phyloP scores from a whole-genome alignment of 352 stramenopile genomes.

The Phytophthora litchii region DNA sequence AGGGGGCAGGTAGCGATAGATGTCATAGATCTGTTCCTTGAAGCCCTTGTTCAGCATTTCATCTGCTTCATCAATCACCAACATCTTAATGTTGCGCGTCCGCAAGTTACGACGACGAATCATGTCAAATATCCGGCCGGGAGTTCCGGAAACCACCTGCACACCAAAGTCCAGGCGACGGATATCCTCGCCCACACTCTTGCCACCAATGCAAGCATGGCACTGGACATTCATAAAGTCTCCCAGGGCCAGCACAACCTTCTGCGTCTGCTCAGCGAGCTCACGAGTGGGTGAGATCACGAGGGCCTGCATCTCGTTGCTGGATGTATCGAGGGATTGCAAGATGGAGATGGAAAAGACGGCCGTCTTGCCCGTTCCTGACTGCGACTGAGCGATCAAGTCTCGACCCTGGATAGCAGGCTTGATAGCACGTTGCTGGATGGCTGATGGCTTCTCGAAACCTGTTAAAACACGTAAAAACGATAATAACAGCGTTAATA shows the following conservation, averaged over 20 bases:
- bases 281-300: constrained; percentile 97
- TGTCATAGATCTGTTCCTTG: constrained; percentile 99
- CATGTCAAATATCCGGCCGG: constrained; percentile 98
- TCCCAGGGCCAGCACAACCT: constrained; percentile 94
- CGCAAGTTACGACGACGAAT: constrained; percentile 93
- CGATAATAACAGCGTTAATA: constrained; percentile 4
- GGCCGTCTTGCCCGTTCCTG: constrained; percentile 94
- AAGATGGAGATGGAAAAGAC: constrained; percentile 96
- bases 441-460: constrained; percentile 98
- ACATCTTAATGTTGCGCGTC: constrained; percentile 92
- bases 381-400: constrained; percentile 97
- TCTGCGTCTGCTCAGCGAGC: constrained; percentile 97
- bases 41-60: constrained; percentile 98
- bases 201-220: constrained; percentile 96
- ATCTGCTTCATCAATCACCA: constrained; percentile 98
- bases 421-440: constrained; percentile 98
- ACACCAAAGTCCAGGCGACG: constrained; percentile 94
- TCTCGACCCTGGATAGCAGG: constrained; percentile 96
- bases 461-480: constrained; percentile 38
- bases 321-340: constrained; percentile 92
- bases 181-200: constrained; percentile 95
- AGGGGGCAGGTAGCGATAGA: constrained; percentile 94
- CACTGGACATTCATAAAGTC: constrained; percentile 99
- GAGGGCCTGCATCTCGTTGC: constrained; percentile 94
- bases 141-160: constrained; percentile 96